Evolutionary conservation across 1,139 yeast species (phyloP).

Genomic region (Debaryomyces singareniensis): DNA sequence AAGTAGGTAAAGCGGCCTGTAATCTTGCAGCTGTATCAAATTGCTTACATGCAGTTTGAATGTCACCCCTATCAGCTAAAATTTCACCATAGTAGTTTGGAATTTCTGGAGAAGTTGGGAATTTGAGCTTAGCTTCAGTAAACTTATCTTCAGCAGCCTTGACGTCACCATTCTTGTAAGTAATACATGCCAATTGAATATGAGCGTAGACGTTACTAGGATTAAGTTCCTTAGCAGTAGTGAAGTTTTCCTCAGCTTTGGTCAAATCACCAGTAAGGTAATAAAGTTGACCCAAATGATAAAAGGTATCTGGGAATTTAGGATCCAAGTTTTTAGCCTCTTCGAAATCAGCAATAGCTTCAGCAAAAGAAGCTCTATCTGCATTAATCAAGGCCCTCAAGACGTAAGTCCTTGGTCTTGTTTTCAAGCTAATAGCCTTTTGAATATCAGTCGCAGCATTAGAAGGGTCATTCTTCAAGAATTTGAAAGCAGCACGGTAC

Average conservation of each 20-base stretch:
- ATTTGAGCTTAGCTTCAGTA: constrained; percentile 64
- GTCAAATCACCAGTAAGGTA: constrained; percentile 73
- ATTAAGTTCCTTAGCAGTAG: constrained; percentile 68
- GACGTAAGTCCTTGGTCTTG: constrained; percentile 80
- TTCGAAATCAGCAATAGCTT: constrained; percentile 65
- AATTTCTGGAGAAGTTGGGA: constrained; percentile 86
- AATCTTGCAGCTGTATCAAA: constrained; percentile 83
- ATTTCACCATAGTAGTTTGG: constrained; percentile 96
- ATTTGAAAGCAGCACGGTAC: constrained; percentile 75
- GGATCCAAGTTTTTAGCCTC: constrained; percentile 69
- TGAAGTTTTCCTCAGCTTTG: constrained; percentile 70
- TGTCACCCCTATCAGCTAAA: constrained; percentile 73
- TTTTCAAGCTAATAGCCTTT: constrained; percentile 58
- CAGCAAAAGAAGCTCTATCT: constrained; percentile 61
- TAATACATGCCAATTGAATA: constrained; percentile 89
- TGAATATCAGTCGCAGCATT: constrained; percentile 56
- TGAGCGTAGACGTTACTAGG: constrained; percentile 76
- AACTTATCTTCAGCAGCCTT: constrained; percentile 61
- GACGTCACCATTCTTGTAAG: constrained; percentile 72
- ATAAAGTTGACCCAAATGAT: constrained; percentile 90
- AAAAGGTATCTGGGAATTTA: constrained; percentile 73
- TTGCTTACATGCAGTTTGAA: constrained; percentile 68
- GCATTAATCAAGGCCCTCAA: constrained; percentile 81
- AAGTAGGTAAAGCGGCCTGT: constrained; percentile 59
- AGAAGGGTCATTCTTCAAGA: constrained; percentile 69